Percentiles rank a stretch among this genome's conserved stretches.
Conservation (phyloP, 2,329 filamentous ascomycete genomes). For the Penicillium oxalicum region DNA sequence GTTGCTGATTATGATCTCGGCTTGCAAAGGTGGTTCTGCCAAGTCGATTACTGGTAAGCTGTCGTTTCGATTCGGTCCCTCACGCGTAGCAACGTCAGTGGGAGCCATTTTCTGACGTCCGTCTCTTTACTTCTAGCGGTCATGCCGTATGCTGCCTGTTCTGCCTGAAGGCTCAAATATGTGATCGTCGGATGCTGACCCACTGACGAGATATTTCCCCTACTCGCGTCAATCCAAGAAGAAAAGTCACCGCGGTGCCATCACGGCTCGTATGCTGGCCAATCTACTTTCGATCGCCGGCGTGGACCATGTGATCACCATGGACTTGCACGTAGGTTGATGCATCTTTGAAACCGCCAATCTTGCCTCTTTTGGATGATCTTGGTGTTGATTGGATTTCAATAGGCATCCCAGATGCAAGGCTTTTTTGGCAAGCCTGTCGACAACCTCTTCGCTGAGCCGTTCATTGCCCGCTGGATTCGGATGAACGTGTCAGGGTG, state of each 20-base stretch:
- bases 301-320: slow-evolving; percentile 94
- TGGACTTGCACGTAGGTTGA: slow-evolving; percentile 72
- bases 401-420: slow-evolving; percentile 86
- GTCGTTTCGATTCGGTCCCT: not conserved
- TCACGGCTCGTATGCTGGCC: slow-evolving; percentile 93
- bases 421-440: slow-evolving; percentile 98
- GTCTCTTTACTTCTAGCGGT: slow-evolving; percentile 31
- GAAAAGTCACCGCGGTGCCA: slow-evolving; percentile 92
- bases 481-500: slow-evolving; percentile 79
- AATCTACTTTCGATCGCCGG: slow-evolving; percentile 91
- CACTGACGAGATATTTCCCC: slow-evolving; percentile 68
- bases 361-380: slow-evolving; percentile 2
- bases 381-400: slow-evolving; percentile 16
- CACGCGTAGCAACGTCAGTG: not conserved
- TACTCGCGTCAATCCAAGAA: slow-evolving; percentile 99
- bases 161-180: slow-evolving; percentile 20
- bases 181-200: slow-evolving; percentile 32
- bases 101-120: slow-evolving; percentile 12
- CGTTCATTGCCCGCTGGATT: slow-evolving; percentile 93
- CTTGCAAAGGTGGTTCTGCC: slow-evolving; percentile 94
- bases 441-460: slow-evolving; percentile 94
- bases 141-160: slow-evolving; percentile 41
- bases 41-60: slow-evolving; percentile 87
- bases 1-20: slow-evolving; percentile 96
- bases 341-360: not conserved